phyloP scores from a whole-genome alignment of 2,329 filamentous ascomycete genomes.

The Grosmannia huntii region DNA sequence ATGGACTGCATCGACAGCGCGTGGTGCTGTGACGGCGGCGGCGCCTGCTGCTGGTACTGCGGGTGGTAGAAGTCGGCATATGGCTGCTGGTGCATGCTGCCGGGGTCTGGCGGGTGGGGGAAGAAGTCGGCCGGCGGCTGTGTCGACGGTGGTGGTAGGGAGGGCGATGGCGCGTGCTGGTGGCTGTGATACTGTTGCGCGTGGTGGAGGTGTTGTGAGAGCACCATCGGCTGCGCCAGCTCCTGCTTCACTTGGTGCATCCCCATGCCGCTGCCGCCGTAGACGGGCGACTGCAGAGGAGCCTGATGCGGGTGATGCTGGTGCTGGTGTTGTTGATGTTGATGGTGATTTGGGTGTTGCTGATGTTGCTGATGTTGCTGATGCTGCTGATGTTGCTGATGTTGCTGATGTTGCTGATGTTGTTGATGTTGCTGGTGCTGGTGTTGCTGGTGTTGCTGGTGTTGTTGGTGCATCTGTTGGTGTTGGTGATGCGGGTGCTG shows the following conservation, averaged over 20 bases:
- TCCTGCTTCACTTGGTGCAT: not conserved
- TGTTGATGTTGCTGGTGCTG: constrained; percentile 1
- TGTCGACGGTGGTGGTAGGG: not conserved
- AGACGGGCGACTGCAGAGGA: not conserved
- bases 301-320: constrained; percentile 1
- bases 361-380: constrained; percentile 3
- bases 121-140: constrained; percentile 5
- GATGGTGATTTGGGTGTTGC: not conserved
- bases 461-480: not conserved
- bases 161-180: not conserved
- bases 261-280: not conserved
- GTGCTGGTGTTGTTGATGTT: constrained; percentile 2
- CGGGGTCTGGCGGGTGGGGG: constrained; percentile 2
- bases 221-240: not conserved
- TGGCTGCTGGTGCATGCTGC: constrained; percentile 1
- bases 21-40: not conserved
- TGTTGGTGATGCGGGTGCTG: constrained; percentile 2
- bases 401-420: constrained; percentile 3
- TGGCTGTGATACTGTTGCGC: not conserved
- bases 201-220: not conserved
- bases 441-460: not conserved
- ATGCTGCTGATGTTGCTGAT: constrained; percentile 4
- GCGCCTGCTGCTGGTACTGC: constrained; percentile 1
- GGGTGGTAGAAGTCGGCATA: constrained; percentile 8
- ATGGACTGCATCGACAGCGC: not conserved